Evolutionary conservation across 2,329 filamentous ascomycete species (phyloP).

Genomic region (Fusarium acutatum): DNA sequence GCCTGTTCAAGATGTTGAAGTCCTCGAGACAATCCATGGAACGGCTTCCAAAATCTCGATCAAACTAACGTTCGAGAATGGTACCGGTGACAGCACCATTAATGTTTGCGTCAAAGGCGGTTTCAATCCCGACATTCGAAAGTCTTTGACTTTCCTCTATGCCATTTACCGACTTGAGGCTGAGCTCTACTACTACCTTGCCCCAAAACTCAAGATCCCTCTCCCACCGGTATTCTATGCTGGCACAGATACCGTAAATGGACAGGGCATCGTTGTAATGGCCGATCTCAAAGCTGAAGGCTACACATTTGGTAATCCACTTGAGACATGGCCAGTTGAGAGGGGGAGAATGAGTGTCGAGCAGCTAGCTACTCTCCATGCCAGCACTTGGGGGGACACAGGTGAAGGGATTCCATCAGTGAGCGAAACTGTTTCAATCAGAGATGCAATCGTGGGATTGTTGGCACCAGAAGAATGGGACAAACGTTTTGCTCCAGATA

Average conservation of each 20-base stretch:
- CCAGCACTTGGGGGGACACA: constrained; percentile 1
- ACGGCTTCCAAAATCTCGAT: constrained; percentile 10
- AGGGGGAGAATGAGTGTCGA: not conserved
- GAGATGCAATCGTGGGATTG: not conserved
- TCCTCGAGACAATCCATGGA: not conserved
- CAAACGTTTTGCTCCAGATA: not conserved
- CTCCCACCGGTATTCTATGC: not conserved
- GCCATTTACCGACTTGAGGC: not conserved
- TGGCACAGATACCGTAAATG: not conserved
- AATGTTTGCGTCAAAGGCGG: constrained; percentile 19
- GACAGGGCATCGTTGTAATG: constrained; percentile 2
- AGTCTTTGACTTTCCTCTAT: not conserved
- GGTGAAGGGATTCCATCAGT: not conserved
- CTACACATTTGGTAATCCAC: constrained; percentile 1
- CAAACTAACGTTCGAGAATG: not conserved
- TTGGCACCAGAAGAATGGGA: not conserved
- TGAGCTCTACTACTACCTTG: constrained; percentile 17
- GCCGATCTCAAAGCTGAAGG: not conserved
- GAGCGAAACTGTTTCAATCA: not conserved
- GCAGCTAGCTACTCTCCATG: constrained; percentile 18
- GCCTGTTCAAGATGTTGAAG: not conserved
- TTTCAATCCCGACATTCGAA: not conserved
- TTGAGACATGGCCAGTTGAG: not conserved
- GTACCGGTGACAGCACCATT: not conserved
- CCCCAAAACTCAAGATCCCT: not conserved